Base-by-base conservation (phyloP, 331 rosid species). In the Malus hybrid region DNA sequence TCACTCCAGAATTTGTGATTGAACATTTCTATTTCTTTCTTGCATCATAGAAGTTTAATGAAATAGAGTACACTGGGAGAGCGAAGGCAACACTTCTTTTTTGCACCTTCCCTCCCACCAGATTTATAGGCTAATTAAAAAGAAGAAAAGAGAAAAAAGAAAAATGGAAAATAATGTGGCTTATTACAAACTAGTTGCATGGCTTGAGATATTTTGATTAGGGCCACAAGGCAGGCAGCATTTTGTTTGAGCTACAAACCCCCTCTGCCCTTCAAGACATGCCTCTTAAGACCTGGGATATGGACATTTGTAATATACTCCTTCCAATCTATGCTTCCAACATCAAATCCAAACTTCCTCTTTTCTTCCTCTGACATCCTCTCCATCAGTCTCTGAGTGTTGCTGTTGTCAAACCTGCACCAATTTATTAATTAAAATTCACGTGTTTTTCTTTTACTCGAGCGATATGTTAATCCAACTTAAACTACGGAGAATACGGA, bases 181-280 rank as follows among this genome's bases (percentile, higher is more conserved):
- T 77, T 78, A 71, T 65, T 29, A 79, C 83, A 79, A 50, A 32
- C 22, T 68, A 14, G 78, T 55, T 61, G 63, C 16, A 78, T 76
- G 76, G 66, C 65, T 55, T 69, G 36, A 66, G 9, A 70, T 28
- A 44, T 12, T 42, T 42, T 10, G 48, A 10, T 28, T 53, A 10
- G 29, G 29, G 34, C 56, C 58, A 44, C 39, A 33, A 1, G 33
- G 14, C 14, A 63, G 64, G 66, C 30, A 50, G 20, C 20, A 30
- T 11, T 16, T 8, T 36, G 11, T 64, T 32, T 71, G 30, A 81
- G 80, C 79, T 79, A 19, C 82, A 64, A 84, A 86, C 87, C 76
- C 95, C 95, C 91, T 85, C 96, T 90, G 70, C 97, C 92, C 78
- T 91, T 93, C 95, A 93, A 82, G 74, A 93, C 98, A 71, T 93